Conservation (phyloP, 495 filamentous ascomycete species). For the Letharia columbiana region DNA sequence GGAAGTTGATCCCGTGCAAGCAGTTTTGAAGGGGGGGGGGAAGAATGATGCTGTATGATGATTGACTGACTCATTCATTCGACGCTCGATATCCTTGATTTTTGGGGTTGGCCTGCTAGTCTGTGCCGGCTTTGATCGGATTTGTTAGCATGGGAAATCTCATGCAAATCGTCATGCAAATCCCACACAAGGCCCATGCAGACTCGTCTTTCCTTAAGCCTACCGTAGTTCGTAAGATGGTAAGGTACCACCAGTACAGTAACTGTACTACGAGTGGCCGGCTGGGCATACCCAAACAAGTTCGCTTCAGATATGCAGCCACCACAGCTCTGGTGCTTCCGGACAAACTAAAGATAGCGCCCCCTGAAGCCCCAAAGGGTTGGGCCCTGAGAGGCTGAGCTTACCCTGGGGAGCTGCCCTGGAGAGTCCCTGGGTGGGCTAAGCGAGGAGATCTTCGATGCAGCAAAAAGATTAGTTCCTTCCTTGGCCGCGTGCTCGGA, state of each 20-base stretch:
- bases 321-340: too few relatives aligned
- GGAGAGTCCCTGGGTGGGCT: not conserved
- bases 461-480: not conserved
- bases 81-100: not conserved
- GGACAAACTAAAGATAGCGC: too few relatives aligned
- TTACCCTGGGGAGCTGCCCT: not conserved
- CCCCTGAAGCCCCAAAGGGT: too few relatives aligned
- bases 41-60: not conserved
- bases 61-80: too few relatives aligned
- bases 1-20: not conserved
- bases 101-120: not conserved
- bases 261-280: not conserved
- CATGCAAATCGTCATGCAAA: too few relatives aligned
- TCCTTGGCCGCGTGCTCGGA: slow-evolving; percentile 7
- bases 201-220: not conserved
- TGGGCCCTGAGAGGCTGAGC: too few relatives aligned
- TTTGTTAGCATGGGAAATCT: not conserved
- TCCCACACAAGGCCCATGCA: not conserved
- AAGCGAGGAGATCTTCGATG: slow-evolving; percentile 14
- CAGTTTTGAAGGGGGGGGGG: not conserved
- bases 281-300: not conserved
- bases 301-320: too few relatives aligned
- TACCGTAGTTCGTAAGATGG: too few relatives aligned
- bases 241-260: not conserved
- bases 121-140: not conserved